Conservation (phyloP, 73 alveolate genomes). For the Breviolum minutum region DNA sequence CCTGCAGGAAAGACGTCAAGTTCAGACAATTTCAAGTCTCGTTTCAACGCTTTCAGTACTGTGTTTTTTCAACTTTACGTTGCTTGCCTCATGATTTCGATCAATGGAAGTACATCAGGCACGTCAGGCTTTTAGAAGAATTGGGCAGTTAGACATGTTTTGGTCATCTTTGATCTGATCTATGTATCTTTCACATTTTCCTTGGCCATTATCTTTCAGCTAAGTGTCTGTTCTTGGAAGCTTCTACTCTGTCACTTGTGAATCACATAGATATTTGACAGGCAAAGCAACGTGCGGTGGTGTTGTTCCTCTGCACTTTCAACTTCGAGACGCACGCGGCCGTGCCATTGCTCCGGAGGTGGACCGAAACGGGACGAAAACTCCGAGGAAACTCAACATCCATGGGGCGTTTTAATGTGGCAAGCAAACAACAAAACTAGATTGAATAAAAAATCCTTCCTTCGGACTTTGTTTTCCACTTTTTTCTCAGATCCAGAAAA, state of each 20-base stretch:
- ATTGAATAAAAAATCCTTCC: background rate
- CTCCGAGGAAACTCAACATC: background rate
- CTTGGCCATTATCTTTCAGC: background rate
- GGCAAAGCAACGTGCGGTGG: slow-evolving; percentile 65
- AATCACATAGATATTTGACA: background rate
- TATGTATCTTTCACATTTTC: background rate
- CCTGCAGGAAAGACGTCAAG: slow-evolving; percentile 3
- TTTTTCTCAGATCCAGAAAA: background rate
- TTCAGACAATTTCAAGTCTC: background rate
- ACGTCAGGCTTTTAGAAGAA: background rate
- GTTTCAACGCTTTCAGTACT: too few relatives aligned
- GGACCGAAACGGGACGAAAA: background rate
- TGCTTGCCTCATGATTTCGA: too few relatives aligned
- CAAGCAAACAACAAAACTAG: background rate
- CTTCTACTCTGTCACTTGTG: too few relatives aligned
- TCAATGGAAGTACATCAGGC: background rate
- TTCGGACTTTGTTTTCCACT: background rate
- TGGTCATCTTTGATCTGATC: too few relatives aligned
- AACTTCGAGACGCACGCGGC: slow-evolving; percentile 59
- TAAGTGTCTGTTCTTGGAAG: background rate
- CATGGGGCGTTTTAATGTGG: background rate
- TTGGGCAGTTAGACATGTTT: too few relatives aligned
- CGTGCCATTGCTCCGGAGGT: slow-evolving; percentile 45
- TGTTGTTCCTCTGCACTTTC: slow-evolving; percentile 63
- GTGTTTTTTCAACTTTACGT: too few relatives aligned